phyloP scores from a whole-genome alignment of 345 rosid species.

The Anastatica hierochuntica region DNA sequence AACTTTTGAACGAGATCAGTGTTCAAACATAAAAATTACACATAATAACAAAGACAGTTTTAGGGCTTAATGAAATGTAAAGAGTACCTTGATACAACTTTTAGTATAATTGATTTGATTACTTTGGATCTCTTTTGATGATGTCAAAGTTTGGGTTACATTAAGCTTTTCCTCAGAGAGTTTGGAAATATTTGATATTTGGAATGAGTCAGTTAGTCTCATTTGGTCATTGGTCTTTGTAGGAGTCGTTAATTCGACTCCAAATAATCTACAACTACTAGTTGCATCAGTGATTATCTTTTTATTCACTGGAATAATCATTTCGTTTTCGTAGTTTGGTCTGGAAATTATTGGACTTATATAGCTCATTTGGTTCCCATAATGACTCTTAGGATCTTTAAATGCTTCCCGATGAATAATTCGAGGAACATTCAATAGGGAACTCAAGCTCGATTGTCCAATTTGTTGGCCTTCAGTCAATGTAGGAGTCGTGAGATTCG shows the following conservation, averaged over 20 bases:
- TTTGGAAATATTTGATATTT: conserved; percentile 15
- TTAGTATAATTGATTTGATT: conserved; percentile 29
- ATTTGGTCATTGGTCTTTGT: neutral
- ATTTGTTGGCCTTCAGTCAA: neutral
- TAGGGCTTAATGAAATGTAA: neutral
- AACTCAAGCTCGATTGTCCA: neutral
- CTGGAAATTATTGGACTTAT: neutral
- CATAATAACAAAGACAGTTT: neutral
- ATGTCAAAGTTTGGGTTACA: conserved; percentile 2
- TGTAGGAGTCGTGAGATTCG: neutral
- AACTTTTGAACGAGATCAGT: too few species aligned
- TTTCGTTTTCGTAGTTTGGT: neutral
- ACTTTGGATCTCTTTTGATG: conserved; percentile 24
- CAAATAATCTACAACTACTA: conserved; percentile 35
- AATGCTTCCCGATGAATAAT: neutral
- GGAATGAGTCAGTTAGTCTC: neutral
- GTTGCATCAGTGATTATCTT: conserved; percentile 17
- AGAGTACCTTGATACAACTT: conserved; percentile 46
- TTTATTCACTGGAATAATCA: neutral
- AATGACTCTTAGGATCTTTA: neutral
- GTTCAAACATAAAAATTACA: too few species aligned
- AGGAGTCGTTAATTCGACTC: conserved; percentile 29
- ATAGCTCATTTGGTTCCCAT: neutral
- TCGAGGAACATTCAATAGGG: neutral
- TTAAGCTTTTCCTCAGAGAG: conserved; percentile 6